Conservation (phyloP, 805 yeast species). For the Priceomyces haplophilus region DNA sequence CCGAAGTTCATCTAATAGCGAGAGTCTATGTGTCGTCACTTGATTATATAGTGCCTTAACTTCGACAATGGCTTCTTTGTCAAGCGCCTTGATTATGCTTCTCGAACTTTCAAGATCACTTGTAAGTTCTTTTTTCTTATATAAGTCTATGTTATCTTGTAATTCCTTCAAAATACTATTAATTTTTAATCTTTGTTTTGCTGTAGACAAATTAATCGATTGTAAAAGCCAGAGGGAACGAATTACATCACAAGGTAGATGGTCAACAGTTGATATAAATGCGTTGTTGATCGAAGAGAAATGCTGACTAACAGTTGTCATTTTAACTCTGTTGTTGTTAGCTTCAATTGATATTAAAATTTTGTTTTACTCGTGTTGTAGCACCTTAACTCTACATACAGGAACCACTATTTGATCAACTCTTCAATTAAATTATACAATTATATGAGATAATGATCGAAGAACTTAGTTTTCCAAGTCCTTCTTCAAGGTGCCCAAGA, state of each 20-base stretch:
- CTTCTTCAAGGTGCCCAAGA: slow-evolving; percentile 99
- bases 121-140: slow-evolving; percentile 3
- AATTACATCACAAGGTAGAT: slow-evolving; percentile 41
- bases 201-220: slow-evolving; percentile 29
- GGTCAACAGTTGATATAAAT: slow-evolving; percentile 42
- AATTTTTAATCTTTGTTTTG: slow-evolving; percentile 19
- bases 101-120: slow-evolving; percentile 9
- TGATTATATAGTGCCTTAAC: slow-evolving; percentile 28
- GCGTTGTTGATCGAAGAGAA: slow-evolving; percentile 32
- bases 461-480: slow-evolving; percentile 59
- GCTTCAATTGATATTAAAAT: too few species aligned
- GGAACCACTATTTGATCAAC: not conserved
- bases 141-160: slow-evolving; percentile 5
- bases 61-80: slow-evolving; percentile 25
- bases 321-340: slow-evolving; percentile 1
- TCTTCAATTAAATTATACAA: not conserved
- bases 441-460: not conserved
- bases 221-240: slow-evolving; percentile 44
- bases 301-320: slow-evolving; percentile 17
- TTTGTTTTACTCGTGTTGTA: too few species aligned
- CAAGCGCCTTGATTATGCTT: slow-evolving; percentile 8
- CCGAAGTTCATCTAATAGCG: slow-evolving; percentile 23
- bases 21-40: slow-evolving; percentile 25
- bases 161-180: slow-evolving; percentile 14
- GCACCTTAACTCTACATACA: too few species aligned